Base-by-base conservation (phyloP, 108 stramenopile genomes). In the Cyclostephanos invisitatus region DNA sequence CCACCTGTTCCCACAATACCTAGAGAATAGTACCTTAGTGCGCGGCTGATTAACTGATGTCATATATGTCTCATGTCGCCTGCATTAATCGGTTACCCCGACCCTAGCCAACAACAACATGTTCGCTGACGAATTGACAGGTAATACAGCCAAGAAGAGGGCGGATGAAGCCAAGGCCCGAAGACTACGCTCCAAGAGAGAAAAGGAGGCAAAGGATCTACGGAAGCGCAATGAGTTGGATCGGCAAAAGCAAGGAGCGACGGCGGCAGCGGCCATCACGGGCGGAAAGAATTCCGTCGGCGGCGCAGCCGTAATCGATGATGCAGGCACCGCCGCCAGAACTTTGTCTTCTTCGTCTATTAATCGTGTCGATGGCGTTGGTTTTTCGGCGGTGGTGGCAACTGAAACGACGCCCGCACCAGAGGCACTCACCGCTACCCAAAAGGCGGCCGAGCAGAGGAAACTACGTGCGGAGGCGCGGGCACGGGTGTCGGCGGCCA, bases 51-150 rank as follows among this genome's bases (percentile, higher is more conserved):
- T n/a, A n/a, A n/a, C n/a, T n/a, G n/a, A n/a, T n/a, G n/a, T n/a
- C n/a, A n/a, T n/a, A n/a, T n/a, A n/a, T n/a, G n/a, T n/a, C n/a
- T n/a, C n/a, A n/a, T n/a, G n/a, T n/a, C n/a, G n/a, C n/a, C n/a
- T n/a, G n/a, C n/a, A n/a, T n/a, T n/a, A n/a, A n/a, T n/a, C n/a
- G n/a, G n/a, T n/a, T n/a, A n/a, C n/a, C n/a, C n/a, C n/a, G n/a
- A n/a, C 32, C 32, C 32, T 4, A 32, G 32, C 32, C 32, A 40
- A 14, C 44, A 46, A 46, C 53, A 67, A 32, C 62, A 93, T 93
- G 92, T 93, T 93, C 80, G 73, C 92, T 2, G 92, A 93, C 48
- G 92, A 93, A 54, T 59, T 91, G 35, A 68, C 83, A 60, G 86
- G 88, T 0, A 93, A 91, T 62, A 79, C 90, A 6, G 83, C 71